Base-by-base conservation (phyloP, 1,284 basidiomycete genomes). In the Rhodotorula sp. region DNA sequence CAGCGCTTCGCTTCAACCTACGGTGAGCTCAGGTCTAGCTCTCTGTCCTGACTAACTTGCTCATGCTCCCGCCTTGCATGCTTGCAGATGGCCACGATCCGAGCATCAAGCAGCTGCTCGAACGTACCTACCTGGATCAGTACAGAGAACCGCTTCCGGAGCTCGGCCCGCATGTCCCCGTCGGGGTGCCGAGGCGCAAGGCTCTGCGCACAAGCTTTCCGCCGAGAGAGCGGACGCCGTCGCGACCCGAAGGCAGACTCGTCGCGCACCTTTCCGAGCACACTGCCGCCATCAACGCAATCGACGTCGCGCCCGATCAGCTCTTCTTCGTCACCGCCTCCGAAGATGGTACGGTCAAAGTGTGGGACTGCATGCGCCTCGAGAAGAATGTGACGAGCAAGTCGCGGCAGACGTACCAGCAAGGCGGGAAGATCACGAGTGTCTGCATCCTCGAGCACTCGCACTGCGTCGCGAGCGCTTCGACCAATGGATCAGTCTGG, bases 301-400 rank as follows among this genome's bases (percentile, higher is more conserved):
- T 99, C 23, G 89, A 90, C 0, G 91, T 95, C 16, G 90, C 95
- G 2, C 93, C 94, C 0, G 97, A 99, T 79, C 93, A 97, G 74
- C 83, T 89, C 74, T 99, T 97, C 84, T 98, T 99, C 77, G 89
- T 93, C 1, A 91, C 94, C 0, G 87, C 89, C 0, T 95, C 93
- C 2, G 88, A 91, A 74, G 93, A 97, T 79, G 88, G 89, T 74
- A 89, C 88, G 0, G 86, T 95, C 72, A 90, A 91, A 79, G 85
- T 92, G 10, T 93, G 91, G 91, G 91, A 93, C 78, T 87, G 89
- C 0, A 87, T 89, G 10, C 85, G 90, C 15, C 81, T 93, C 50
- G 91, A 92, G 77, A 86, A 90, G 72, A 92, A 90, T 77, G 89
- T 86, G 2, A 83, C 85, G 10, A 80, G 80, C 56, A 79, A 78